Base-by-base conservation (phyloP, 768 basidiomycete species). In the Gloeostereum incarnatum region DNA sequence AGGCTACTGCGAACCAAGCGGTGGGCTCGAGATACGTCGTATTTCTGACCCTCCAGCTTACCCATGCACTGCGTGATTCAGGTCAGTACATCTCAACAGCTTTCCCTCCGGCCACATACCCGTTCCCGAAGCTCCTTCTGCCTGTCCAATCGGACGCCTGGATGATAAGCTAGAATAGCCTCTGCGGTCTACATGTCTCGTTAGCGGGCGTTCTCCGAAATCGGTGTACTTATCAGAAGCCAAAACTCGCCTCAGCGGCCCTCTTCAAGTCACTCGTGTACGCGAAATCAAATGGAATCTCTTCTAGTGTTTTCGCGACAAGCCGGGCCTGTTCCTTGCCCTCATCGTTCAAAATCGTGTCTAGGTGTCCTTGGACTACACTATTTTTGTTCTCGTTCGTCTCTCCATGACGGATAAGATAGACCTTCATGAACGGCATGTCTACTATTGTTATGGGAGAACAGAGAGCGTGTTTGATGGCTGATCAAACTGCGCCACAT, bases 371-470 rank as follows among this genome's bases (percentile, higher is more conserved):
- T 62, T 90, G 86, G 31, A 85, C 69, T 40, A 82, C 73, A 18
- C 65, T 62, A 5, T 60, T 56, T 37, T 64, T 58, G 56, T 88
- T 88, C 50, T 70, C 77, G 29, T 75, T 68, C 18, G 86, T 89
- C 62, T 89, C 83, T 14, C 83, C 86, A 47, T 89, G 86, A 30
- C 86, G 75, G 35, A 86, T 68, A 44, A 86, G 59, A 52, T 79
- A 83, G 32, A 87, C 46, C n/a, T n/a, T n/a, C n/a, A n/a, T n/a
- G n/a, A n/a, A n/a, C n/a, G n/a, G n/a, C n/a, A n/a, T n/a, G n/a
- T n/a, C n/a, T n/a, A n/a, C n/a, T n/a, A n/a, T n/a, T n/a, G n/a
- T n/a, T n/a, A n/a, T n/a, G n/a, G n/a, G n/a, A n/a, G n/a, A n/a
- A n/a, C n/a, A n/a, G n/a, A n/a, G n/a, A n/a, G n/a, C n/a, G n/a